Base-by-base conservation (phyloP, 1,284 basidiomycete species). In the Trametes versicolor region DNA sequence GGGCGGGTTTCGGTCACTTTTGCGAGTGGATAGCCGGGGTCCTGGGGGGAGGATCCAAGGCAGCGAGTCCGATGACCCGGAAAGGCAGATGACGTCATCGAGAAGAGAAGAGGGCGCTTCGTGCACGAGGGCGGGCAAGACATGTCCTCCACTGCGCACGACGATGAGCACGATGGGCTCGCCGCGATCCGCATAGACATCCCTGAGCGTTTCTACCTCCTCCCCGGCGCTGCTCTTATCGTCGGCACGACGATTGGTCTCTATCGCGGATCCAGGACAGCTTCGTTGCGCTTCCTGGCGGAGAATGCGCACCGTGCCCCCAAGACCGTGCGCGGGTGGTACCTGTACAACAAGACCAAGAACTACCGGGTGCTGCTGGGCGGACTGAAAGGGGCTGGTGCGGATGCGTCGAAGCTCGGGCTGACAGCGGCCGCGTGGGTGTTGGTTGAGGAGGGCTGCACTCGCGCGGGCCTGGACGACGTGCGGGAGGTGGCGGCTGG, bases 331-430 rank as follows among this genome's bases (percentile, higher is more conserved):
- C 85, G 89, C 69, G 94, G 94, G 70, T 96, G 94, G 94, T 96
- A 95, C 76, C 91, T 94, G 72, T 96, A 95, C 85, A 92, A 94
- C 77, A 95, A 95, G 82, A 95, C 93, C 47, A 96, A 95, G 79
- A 96, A 96, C 80, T 95, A 95, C 81, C 83, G 86, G 71, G 87
- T 94, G 71, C 83, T 94, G 75, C 84, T 89, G 68, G 90, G 85
- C 1, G 93, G 85, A n/a, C 74, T 95, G 74, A 86, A 85, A 71
- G 88, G 85, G 27, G 94, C 86, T 1, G 87, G 86, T 1, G 66
- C 71, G 63, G 86, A 92, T 54, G 90, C 85, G 2, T 69, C 77
- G 54, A 84, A 82, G 72, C 78, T 95, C 32, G 88, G 85, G 0
- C 73, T 77, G 17, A 79, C 87, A 48, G 89, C 84, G 48, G 68